phyloP scores from a whole-genome alignment of 2,329 filamentous ascomycete species.

The Endoconidiophora polonica region DNA sequence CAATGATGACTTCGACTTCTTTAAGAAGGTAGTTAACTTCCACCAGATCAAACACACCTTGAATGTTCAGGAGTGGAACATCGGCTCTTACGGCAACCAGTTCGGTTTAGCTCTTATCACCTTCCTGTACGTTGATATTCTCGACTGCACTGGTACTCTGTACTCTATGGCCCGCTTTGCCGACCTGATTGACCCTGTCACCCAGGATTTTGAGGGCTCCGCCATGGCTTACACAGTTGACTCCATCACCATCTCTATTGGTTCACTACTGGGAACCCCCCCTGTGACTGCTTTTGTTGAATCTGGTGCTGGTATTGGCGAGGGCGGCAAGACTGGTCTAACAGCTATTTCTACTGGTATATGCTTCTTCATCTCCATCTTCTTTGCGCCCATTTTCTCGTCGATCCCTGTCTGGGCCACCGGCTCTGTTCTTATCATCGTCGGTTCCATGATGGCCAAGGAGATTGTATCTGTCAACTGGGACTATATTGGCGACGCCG shows the following conservation, averaged over 20 bases:
- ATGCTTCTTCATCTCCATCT: conserved; percentile 55
- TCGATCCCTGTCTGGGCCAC: conserved; percentile 68
- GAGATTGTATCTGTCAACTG: conserved; percentile 76
- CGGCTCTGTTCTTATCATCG: conserved; percentile 71
- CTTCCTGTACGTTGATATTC: conserved; percentile 65
- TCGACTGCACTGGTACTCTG: conserved; percentile 60
- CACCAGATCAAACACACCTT: conserved; percentile 57
- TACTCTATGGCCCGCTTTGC: conserved; percentile 72
- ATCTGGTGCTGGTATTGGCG: conserved; percentile 57
- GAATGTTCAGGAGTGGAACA: conserved; percentile 56
- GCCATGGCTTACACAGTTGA: conserved; percentile 64
- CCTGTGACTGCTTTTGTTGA: conserved; percentile 63
- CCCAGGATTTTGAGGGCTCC: conserved; percentile 73
- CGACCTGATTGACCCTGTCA: conserved; percentile 43
- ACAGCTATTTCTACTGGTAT: conserved; percentile 53
- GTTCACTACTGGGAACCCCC: conserved; percentile 50
- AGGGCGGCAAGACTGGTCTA: conserved; percentile 56
- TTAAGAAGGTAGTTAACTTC: conserved; percentile 75
- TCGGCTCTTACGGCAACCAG: conserved; percentile 51
- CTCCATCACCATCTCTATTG: conserved; percentile 53
- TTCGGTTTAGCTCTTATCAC: conserved; percentile 69
- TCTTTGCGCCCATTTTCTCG: conserved; percentile 62
- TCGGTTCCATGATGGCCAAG: conserved; percentile 74
- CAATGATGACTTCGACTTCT: conserved; percentile 62
- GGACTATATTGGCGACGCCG: conserved; percentile 66